Evolutionary conservation across 116 monocot genomes (phyloP), one percentile per base, ranked within the genome.

Genomic region (Trichopus zeylanicus): DNA sequence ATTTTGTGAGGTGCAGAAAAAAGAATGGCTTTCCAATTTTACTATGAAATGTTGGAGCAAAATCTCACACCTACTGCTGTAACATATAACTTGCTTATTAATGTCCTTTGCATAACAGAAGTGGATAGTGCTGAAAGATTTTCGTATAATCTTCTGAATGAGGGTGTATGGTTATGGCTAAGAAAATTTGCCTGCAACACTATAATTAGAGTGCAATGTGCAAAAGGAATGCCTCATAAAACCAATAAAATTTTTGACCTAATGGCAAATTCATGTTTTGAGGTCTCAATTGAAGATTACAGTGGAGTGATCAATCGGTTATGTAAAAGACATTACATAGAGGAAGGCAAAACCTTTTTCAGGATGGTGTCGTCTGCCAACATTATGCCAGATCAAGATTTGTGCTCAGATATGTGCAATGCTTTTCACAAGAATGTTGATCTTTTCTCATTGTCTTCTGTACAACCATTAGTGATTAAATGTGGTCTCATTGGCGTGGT

Each of bases 71-170:
- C 89, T 8, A 78, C 68, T 46, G 70, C 73, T 58, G 59, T 81
- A 29, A 89, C 89, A 29, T 89, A 70, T 66, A 81, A 84, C 54
- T 63, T 89, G n/a, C 73, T 89, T 51, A 71, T 85, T 18, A 81
- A 89, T 57, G 71, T 59, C 8, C 78, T 78, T 52, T 85, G 84
- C 48, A 32, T 51, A 6, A 57, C 31, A 6, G 48, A 63, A 31
- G 25, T 78, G 19, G 15, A 32, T 31, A 26, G 7, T 59, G 89
- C 89, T 23, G 89, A 84, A 65, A 59, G 6, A 15, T 48, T 78
- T 23, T 37, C 81, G 49, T 51, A 72, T 31, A 25, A 20, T 42
- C 63, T 89, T 35, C 25, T 73, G 11, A 31, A 55, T 15, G 71
- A 52, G 26, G 84, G 73, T 29, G 64, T 81, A 5, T 18, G 38